Evolutionary conservation across 1,139 yeast species (phyloP), one percentile per base, ranked within the genome.

Genomic region (Lodderomyces metapsilosis): DNA sequence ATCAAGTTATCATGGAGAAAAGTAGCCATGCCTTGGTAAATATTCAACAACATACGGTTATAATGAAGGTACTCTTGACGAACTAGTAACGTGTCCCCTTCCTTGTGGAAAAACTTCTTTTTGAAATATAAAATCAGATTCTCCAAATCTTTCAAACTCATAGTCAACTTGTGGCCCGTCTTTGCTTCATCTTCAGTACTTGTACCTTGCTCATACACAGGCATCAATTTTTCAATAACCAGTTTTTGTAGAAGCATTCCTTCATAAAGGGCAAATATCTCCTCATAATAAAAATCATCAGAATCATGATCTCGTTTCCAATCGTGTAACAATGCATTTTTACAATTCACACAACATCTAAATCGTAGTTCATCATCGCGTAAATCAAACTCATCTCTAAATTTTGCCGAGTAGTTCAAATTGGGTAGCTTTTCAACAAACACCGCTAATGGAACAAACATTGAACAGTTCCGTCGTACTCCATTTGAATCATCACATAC

Each of bases 261-360:
- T 33, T 62, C 63, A 48, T 67, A 71, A 20, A 51, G 52, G 2
- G 49, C 52, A 42, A 73, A 55, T 4, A 74, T 52, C 39, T 36
- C 50, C 22, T 38, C 43, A 38, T 41, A 47, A 34, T 20, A 21
- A 12, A 36, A 42, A 31, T 42, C 24, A 3, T 28, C 30, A 2
- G 37, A 34, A 21, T 34, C 42, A 15, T 46, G 50, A 36, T 78
- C 82, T 20, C 59, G 60, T 46, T 82, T 78, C 52, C 80, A 73
- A 36, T 75, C 79, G 36, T 74, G 70, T 43, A 87, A 78, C 17
- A 89, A 61, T 2, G 70, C 65, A 49, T 80, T 71, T 44, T 86
- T 83, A 64, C 98, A 91, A 38, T 71, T 66, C 2, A 72, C 64
- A 59, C 97, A 91, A 33, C 89, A 64, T 37, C 96, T 52, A 11